Evolutionary conservation across 2,329 filamentous ascomycete species (phyloP).

Genomic region (Ophiostoma triangulosporum): DNA sequence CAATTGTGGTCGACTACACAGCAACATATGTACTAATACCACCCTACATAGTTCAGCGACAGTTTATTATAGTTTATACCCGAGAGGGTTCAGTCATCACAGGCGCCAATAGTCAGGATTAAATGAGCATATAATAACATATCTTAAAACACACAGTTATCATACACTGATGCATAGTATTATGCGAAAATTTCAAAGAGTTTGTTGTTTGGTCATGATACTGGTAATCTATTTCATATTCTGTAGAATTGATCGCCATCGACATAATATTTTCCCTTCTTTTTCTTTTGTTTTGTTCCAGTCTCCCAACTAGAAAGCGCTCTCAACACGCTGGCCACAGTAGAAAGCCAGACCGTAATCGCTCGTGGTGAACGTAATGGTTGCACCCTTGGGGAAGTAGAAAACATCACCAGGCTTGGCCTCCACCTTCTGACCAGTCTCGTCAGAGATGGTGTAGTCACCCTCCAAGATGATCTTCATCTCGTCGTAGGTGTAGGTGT

Average conservation of each 20-base stretch:
- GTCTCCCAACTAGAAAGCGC: neutral
- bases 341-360: neutral
- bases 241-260: neutral
- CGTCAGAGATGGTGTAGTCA: conserved; percentile 1
- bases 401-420: conserved; percentile 1
- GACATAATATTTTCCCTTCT: neutral
- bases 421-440: neutral
- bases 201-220: too few species aligned
- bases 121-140: too few species aligned
- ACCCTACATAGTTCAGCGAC: too few species aligned
- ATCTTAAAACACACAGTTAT: too few species aligned
- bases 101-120: too few species aligned
- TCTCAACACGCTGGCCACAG: neutral
- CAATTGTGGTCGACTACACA: too few species aligned
- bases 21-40: too few species aligned
- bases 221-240: too few species aligned
- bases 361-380: neutral
- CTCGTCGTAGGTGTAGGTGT: conserved; percentile 1
- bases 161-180: too few species aligned
- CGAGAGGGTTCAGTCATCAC: too few species aligned
- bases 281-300: neutral
- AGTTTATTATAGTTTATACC: too few species aligned
- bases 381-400: conserved; percentile 2
- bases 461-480: conserved; percentile 2
- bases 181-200: too few species aligned